Evolutionary conservation across 2,329 filamentous ascomycete species (phyloP).

Genomic region (Penicillium sp.): DNA sequence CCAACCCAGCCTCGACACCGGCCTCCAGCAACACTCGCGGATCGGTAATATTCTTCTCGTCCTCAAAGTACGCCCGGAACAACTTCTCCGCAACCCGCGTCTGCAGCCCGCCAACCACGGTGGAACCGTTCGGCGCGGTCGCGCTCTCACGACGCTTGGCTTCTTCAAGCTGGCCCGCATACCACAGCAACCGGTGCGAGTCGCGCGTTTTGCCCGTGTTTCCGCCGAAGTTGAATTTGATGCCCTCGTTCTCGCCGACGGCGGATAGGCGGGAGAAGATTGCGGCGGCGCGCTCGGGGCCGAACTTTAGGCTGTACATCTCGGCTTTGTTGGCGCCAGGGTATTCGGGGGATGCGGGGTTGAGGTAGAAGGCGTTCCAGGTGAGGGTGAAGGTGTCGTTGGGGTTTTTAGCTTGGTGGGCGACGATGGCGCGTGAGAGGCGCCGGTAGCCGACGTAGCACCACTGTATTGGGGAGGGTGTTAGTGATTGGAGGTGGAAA

Average conservation of each 20-base stretch:
- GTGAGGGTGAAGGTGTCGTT: conserved; percentile 70
- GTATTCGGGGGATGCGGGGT: conserved; percentile 62
- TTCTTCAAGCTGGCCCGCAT: conserved; percentile 59
- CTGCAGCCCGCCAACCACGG: conserved; percentile 52
- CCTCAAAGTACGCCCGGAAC: conserved; percentile 68
- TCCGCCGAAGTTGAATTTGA: conserved; percentile 72
- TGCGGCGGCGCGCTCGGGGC: conserved; percentile 59
- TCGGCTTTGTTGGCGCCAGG: conserved; percentile 55
- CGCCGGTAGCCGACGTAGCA: conserved; percentile 81
- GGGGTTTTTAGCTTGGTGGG: conserved; percentile 66
- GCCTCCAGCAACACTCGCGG: conserved; percentile 55
- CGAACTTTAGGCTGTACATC: conserved; percentile 66
- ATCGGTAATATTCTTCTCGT: conserved; percentile 64
- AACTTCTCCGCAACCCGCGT: conserved; percentile 63
- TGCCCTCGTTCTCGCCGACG: conserved; percentile 66
- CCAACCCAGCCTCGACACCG: conserved; percentile 58
- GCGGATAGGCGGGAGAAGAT: conserved; percentile 61
- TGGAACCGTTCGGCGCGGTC: not conserved
- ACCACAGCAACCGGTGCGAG: conserved; percentile 74
- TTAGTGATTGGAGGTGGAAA: conserved; percentile 7
- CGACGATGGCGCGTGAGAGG: conserved; percentile 69
- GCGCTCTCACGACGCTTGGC: conserved; percentile 5
- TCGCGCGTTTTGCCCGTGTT: conserved; percentile 76
- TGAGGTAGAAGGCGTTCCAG: conserved; percentile 81
- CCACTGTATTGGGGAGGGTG: conserved; percentile 40